A percentile compares a stretch with the other conserved stretches of the same genome.
Evolutionary conservation across 257 asterid species (phyloP).

Genomic region (Solanum sparsipilum): DNA sequence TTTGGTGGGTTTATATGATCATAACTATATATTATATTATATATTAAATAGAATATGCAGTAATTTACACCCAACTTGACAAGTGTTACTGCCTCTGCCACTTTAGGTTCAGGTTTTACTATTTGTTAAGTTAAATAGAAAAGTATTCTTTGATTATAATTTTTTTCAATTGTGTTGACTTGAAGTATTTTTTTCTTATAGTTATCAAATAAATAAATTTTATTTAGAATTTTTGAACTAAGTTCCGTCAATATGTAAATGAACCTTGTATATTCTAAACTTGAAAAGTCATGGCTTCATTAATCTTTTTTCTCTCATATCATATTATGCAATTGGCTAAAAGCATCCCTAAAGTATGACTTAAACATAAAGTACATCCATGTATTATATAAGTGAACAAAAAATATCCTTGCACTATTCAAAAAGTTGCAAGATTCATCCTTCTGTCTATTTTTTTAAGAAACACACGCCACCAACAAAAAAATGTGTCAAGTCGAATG

Average conservation of each 20-base stretch:
- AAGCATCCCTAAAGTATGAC: no score
- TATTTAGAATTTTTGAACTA: background rate
- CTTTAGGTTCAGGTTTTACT: background rate
- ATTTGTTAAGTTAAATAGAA: background rate
- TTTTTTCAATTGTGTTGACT: background rate
- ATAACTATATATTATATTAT: background rate
- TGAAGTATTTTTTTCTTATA: background rate
- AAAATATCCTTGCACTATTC: no score
- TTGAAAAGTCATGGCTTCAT: no score
- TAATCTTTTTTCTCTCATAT: no score
- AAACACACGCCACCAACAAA: no score
- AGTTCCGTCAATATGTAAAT: background rate
- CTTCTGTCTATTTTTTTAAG: no score
- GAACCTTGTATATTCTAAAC: background rate
- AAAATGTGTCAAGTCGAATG: no score
- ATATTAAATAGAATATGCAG: background rate
- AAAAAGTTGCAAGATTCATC: no score
- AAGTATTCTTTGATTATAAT: background rate
- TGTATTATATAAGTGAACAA: no score
- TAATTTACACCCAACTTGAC: background rate
- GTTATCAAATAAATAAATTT: background rate
- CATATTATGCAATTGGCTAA: no score
- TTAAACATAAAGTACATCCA: no score
- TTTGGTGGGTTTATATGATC: background rate
- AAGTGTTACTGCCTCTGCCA: background rate